phyloP scores from a whole-genome alignment of 176 grass and related monocot species.

The Microstegium vimineum region DNA sequence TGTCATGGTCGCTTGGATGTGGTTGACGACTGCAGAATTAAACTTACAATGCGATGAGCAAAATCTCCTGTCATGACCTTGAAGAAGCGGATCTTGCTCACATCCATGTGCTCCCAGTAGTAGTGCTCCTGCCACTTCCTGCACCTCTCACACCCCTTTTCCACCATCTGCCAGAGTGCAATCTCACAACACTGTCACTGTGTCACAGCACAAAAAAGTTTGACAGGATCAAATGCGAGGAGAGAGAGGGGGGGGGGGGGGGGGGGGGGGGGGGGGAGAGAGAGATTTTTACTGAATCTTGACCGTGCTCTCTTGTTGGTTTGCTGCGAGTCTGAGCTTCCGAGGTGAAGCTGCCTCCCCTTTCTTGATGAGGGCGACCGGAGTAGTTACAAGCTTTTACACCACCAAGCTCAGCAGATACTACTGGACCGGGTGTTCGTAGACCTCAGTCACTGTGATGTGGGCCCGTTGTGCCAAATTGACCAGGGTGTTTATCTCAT shows the following conservation, averaged over 20 bases:
- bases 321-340: not conserved
- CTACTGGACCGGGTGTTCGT: not conserved
- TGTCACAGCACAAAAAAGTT: not conserved
- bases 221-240: not conserved
- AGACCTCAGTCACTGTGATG: not conserved
- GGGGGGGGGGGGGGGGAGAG: not conserved
- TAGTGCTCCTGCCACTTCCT: conserved; percentile 39
- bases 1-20: too few species aligned
- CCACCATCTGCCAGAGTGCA: not conserved
- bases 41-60: conserved; percentile 29
- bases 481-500: not conserved
- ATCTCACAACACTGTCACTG: not conserved
- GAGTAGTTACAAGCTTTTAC: not conserved
- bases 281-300: not conserved
- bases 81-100: conserved; percentile 28
- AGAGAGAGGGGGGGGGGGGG: too few species aligned
- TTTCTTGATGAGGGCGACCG: not conserved
- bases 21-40: not conserved
- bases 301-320: not conserved
- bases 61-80: conserved; percentile 28
- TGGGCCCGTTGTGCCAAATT: not conserved
- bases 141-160: conserved; percentile 24
- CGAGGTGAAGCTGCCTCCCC: not conserved
- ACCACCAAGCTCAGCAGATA: not conserved
- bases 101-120: conserved; percentile 44